phyloP scores from a whole-genome alignment of 2,329 filamentous ascomycete genomes.

The Cladophialophora exuberans region DNA sequence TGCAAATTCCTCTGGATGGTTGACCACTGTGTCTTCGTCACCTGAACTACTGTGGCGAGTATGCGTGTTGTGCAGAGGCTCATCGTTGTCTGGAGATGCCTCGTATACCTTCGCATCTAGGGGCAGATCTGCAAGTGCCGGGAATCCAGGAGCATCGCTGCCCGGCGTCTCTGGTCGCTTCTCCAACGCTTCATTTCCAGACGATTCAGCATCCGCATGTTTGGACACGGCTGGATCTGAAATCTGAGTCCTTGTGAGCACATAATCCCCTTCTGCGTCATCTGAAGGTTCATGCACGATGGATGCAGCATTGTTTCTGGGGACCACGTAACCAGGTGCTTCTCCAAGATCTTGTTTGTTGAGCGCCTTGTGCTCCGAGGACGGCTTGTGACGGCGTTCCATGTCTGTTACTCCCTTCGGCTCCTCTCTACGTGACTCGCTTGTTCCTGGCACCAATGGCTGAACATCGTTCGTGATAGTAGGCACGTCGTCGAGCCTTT shows the following conservation, averaged over 20 bases:
- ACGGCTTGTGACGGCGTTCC: background rate
- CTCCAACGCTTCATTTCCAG: too few relatives aligned
- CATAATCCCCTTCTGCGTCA: background rate
- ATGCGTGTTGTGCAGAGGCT: background rate
- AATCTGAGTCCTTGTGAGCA: too few relatives aligned
- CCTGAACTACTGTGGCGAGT: slow-evolving; percentile 12
- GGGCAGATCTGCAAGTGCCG: too few relatives aligned
- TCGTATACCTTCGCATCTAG: too few relatives aligned
- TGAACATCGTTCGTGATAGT: background rate
- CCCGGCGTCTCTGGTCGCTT: slow-evolving; percentile 1
- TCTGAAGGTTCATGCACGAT: too few relatives aligned
- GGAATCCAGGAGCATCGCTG: slow-evolving; percentile 5
- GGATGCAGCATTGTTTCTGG: too few relatives aligned
- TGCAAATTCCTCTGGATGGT: background rate
- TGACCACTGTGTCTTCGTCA: slow-evolving; percentile 16
- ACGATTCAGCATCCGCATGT: too few relatives aligned
- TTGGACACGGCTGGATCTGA: background rate
- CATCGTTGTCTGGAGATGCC: slow-evolving; percentile 6
- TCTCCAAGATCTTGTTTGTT: background rate
- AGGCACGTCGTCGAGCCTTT: background rate
- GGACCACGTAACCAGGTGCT: slow-evolving; percentile 2
- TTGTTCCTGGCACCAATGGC: background rate
- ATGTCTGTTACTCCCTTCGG: background rate
- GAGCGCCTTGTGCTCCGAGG: background rate
- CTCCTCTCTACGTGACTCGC: background rate